These are phyloP conservation scores for Exophiala bonariae DNA, from an alignment of 2,329 filamentous ascomycete species.

Conservation along the genomic window DNA sequence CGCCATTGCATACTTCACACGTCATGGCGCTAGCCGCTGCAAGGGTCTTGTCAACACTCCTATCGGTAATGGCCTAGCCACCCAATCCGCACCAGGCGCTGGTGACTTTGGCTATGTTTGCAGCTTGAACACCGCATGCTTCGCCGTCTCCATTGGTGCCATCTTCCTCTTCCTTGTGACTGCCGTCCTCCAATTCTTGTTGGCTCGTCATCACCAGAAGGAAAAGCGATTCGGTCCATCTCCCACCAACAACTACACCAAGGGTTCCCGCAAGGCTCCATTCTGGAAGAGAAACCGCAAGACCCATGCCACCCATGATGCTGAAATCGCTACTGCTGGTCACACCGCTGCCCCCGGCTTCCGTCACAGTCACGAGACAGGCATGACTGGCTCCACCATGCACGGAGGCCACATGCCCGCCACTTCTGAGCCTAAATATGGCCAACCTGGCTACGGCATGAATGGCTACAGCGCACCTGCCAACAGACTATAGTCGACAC, in stretches of 20 bases:
- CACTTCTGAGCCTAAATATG: slow-evolving; percentile 36
- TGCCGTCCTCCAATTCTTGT: slow-evolving; percentile 65
- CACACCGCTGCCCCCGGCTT: slow-evolving; percentile 30
- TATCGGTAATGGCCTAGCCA: slow-evolving; percentile 64
- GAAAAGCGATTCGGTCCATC: slow-evolving; percentile 71
- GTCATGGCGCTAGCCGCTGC: slow-evolving; percentile 68
- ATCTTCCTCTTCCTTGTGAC: slow-evolving; percentile 80
- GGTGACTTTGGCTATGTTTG: slow-evolving; percentile 62
- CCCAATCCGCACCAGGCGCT: slow-evolving; percentile 48
- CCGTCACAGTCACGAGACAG: slow-evolving; percentile 51
- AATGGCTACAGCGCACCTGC: slow-evolving; percentile 4
- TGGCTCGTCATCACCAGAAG: slow-evolving; percentile 70
- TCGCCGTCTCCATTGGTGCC: slow-evolving; percentile 76
- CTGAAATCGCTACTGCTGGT: slow-evolving; percentile 43
- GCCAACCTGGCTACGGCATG: slow-evolving; percentile 25
- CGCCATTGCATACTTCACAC: slow-evolving; percentile 75
- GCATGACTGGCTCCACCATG: slow-evolving; percentile 51
- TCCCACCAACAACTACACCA: slow-evolving; percentile 68
- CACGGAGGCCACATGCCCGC: slow-evolving; percentile 26
- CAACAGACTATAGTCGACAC: no score
- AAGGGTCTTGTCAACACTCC: slow-evolving; percentile 63
- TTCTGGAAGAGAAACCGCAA: slow-evolving; percentile 46
- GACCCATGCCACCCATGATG: slow-evolving; percentile 37
- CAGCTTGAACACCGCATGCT: slow-evolving; percentile 71
- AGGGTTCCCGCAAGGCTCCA: slow-evolving; percentile 48